Evolutionary conservation across 176 grass and related monocot genomes (phyloP), one percentile per base, ranked within the genome.

Genomic region (Paspalum notatum): DNA sequence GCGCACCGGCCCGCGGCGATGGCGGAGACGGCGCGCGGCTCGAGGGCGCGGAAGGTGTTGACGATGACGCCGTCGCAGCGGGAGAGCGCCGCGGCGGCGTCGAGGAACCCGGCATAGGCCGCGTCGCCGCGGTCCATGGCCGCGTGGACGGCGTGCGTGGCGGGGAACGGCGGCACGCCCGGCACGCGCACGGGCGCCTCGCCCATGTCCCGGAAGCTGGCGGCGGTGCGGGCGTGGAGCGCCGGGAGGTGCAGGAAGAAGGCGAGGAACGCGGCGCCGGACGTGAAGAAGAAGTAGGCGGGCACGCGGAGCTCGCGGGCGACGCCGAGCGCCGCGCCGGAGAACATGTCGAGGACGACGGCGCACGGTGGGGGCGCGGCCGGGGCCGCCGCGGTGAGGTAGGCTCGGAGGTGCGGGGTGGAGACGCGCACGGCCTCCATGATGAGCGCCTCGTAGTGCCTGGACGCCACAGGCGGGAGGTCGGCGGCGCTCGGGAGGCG

Each of bases 31-130:
- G 81, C 80, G 21, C 79, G 62, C 2, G 86, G 80, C 56, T 94
- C 92, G n/a, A 94, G 71, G 9, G 77, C 62, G 47, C 47, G 67
- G 78, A 88, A 91, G 55, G 82, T 91, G 83, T 94, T 94, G 0
- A 91, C 45, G 5, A 94, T 42, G 12, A 87, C 54, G 26, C 92
- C 92, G 14, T 89, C 42, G 4, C 75, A 80, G 2, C 53, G 39
- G 44, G 71, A 69, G 7, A 89, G 0, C 42, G 42, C 81, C 3
- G 71, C 56, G 20, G 51, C n/a, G 11, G 67, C 8, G 45, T 22
- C 52, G 20, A 91, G 3, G 68, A 89, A 82, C 7, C 12, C 50
- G 1, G 7, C 48, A 20, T 62, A 79, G 68, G 37, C 39, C 5
- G 42, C 42, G 86, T 76, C 62, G 60, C 76, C 67, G 42, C 89